A percentile compares a stretch with the other conserved stretches of the same genome.
phyloP scores from a whole-genome alignment of 257 asterid genomes.

The Leptodermis oblonga region DNA sequence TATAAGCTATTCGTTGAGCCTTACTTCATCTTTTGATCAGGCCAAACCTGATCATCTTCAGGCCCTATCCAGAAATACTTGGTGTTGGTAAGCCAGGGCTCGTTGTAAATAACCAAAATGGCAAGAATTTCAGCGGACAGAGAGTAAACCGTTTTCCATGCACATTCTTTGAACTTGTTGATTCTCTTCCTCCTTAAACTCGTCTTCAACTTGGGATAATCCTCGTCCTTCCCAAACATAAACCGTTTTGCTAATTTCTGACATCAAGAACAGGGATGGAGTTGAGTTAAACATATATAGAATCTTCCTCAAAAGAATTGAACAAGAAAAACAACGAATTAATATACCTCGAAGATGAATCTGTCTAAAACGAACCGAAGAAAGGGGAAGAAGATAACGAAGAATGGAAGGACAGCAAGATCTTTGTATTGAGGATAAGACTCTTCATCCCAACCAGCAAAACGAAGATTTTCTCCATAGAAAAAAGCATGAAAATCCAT shows the following conservation, averaged over 20 bases:
- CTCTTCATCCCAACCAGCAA: constrained; percentile 21
- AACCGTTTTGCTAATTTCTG: constrained; percentile 26
- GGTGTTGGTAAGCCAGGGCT: constrained; percentile 35
- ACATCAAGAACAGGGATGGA: neutral
- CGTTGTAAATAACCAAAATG: constrained; percentile 23
- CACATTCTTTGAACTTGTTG: constrained; percentile 34
- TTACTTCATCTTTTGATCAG: constrained; percentile 31
- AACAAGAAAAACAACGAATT: neutral
- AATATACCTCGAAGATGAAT: constrained; percentile 25
- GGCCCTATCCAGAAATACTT: constrained; percentile 37
- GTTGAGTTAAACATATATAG: neutral
- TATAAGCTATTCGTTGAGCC: no score
- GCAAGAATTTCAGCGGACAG: constrained; percentile 30
- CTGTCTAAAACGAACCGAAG: constrained; percentile 23
- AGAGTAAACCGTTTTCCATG: constrained; percentile 32
- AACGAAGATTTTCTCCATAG: neutral
- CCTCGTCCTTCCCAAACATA: constrained; percentile 15
- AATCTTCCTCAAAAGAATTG: neutral
- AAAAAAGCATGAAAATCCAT: constrained; percentile 9
- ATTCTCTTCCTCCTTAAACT: constrained; percentile 16
- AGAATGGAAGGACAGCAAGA: constrained; percentile 19
- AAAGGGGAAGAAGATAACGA: constrained; percentile 17
- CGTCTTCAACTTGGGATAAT: neutral
- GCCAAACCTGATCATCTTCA: constrained; percentile 34
- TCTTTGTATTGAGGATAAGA: constrained; percentile 27